Evolutionary conservation across 148 eudicot species (phyloP), one percentile per base, ranked within the genome.

Genomic region (Camellia sinensis): DNA sequence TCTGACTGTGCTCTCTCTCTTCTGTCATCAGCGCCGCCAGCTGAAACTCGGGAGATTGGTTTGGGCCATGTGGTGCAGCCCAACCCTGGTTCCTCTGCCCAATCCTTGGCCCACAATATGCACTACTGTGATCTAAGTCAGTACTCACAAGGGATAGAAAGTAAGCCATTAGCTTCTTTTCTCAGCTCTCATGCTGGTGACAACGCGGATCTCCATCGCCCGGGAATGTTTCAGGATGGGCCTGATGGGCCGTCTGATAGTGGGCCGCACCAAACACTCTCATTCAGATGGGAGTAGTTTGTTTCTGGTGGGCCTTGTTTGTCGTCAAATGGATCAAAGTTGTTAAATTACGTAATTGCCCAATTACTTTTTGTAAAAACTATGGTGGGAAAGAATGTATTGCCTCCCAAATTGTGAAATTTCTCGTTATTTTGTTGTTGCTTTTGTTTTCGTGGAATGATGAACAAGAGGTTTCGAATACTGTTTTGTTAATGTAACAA

Each of bases 1-100:
- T 83, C 90, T 46, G 87, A 89, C 82, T 87, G 93, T 92, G 98
- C 98, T 94, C 98, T 91, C 97, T 92, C 98, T 94, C 97, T 94
- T 94, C 98, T 94, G 98, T 94, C 98, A 94, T 90, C 90, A 67
- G 86, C 90, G 22, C 83, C 90, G 22, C 83, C 90, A 50, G 72
- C 93, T 82, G 80, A 86, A 79, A 81, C 82, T 78, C 78, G 86
- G 54, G 90, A 83, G 67, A 83, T 83, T 79, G 90, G 86, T 48
- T 79, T 88, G 75, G 85, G 80, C 79, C 89, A 84, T 2, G 67
- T 88, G 75, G 79, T 83, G 84, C 90, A 69, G 54, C 79, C 81
- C 45, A 44, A 77, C 48, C 82, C 86, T 19, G 78, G 74, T n/a
- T 60, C 74, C 54, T 82, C 85, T 45, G 54, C 80, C 46, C 89